A percentile compares a stretch with the other conserved stretches of the same genome.
phyloP scores from a whole-genome alignment of 352 stramenopile genomes.

The Peronospora farinosa region DNA sequence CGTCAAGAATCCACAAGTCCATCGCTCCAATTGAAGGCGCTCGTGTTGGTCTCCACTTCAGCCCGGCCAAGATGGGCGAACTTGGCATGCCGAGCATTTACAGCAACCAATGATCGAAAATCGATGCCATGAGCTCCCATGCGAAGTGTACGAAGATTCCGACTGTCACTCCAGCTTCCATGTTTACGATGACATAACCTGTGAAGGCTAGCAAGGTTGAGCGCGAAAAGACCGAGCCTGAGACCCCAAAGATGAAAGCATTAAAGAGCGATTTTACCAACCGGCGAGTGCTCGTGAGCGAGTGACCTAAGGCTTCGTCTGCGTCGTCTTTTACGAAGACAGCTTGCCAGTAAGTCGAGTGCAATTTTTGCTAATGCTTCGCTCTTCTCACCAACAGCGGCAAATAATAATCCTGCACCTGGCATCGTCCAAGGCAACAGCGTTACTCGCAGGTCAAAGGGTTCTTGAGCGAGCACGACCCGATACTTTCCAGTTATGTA shows the following conservation, averaged over 20 bases:
- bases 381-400: conserved; percentile 20
- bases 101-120: conserved; percentile 44
- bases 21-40: conserved; percentile 38
- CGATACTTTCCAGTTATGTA: too few species aligned
- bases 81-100: conserved; percentile 33
- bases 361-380: conserved; percentile 22
- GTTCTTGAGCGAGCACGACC: too few species aligned
- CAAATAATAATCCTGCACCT: conserved; percentile 18
- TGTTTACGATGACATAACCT: too few species aligned
- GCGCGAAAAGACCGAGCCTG: too few species aligned
- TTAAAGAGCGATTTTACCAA: neutral
- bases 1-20: conserved; percentile 41
- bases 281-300: too few species aligned
- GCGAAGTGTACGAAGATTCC: too few species aligned
- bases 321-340: conserved; percentile 1
- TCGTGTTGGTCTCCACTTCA: conserved; percentile 2
- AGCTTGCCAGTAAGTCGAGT: conserved; percentile 8
- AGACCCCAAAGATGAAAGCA: neutral
- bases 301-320: too few species aligned
- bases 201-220: too few species aligned
- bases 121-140: conserved; percentile 42
- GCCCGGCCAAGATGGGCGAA: conserved; percentile 45
- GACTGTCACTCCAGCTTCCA: too few species aligned
- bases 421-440: conserved; percentile 12
- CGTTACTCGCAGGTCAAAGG: too few species aligned